Evolutionary conservation across 2,329 filamentous ascomycete species (phyloP).

Genomic region (Tolypocladium tropicale): DNA sequence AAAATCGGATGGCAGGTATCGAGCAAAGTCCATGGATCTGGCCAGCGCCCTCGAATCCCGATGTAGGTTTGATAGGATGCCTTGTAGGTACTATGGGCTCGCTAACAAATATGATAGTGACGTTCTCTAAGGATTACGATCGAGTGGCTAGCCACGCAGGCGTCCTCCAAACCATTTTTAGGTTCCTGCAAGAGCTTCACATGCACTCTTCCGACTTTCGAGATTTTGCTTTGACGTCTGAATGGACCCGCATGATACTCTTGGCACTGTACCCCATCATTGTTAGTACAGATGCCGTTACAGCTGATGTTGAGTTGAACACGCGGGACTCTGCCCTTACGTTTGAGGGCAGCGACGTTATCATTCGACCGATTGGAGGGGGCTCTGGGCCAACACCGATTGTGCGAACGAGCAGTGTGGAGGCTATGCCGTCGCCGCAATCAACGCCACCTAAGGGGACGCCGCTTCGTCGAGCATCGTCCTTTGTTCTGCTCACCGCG

Average conservation of each 20-base stretch:
- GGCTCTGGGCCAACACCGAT: constrained; percentile 56
- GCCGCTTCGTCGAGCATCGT: constrained; percentile 70
- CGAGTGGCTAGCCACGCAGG: constrained; percentile 42
- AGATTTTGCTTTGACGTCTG: constrained; percentile 70
- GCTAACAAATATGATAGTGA: constrained; percentile 11
- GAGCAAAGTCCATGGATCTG: constrained; percentile 57
- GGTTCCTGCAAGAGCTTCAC: constrained; percentile 72
- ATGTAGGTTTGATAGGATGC: constrained; percentile 29
- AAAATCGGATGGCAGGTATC: constrained; percentile 17
- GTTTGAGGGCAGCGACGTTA: constrained; percentile 78
- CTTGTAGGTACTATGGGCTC: neutral
- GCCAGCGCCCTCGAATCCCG: constrained; percentile 46
- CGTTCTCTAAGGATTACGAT: constrained; percentile 29
- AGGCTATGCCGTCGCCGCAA: constrained; percentile 37
- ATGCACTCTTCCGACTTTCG: constrained; percentile 66
- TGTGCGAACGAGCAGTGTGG: constrained; percentile 57
- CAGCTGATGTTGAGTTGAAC: constrained; percentile 76
- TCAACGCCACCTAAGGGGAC: constrained; percentile 42
- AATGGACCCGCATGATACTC: constrained; percentile 72
- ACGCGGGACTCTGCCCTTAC: constrained; percentile 71
- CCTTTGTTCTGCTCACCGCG: constrained; percentile 79
- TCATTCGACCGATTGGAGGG: constrained; percentile 59
- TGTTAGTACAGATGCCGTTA: constrained; percentile 75
- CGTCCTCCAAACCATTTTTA: constrained; percentile 65
- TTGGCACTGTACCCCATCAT: constrained; percentile 78